These are phyloP conservation scores for Diplocarpon rosae DNA, from an alignment of 2,329 filamentous ascomycete species.

Conservation along the genomic window DNA sequence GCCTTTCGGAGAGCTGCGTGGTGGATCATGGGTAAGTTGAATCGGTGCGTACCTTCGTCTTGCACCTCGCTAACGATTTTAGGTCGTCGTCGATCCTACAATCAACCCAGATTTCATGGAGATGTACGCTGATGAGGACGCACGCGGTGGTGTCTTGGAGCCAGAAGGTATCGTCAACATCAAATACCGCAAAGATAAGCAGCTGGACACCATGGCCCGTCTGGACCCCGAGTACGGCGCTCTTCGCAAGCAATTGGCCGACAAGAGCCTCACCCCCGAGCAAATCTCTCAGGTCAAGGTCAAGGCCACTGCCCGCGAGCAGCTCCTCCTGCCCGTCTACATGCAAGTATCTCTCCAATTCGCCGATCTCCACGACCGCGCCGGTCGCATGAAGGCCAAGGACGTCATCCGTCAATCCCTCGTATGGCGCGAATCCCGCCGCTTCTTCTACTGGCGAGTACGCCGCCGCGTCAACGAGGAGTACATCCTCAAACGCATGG, in stretches of 20 bases:
- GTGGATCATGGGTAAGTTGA: slow-evolving; percentile 75
- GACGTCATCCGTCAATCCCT: slow-evolving; percentile 76
- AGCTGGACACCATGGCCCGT: slow-evolving; percentile 94
- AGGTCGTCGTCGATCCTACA: slow-evolving; percentile 93
- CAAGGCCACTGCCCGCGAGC: slow-evolving; percentile 77
- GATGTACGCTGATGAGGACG: slow-evolving; percentile 95
- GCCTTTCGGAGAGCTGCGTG: slow-evolving; percentile 89
- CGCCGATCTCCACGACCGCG: slow-evolving; percentile 91
- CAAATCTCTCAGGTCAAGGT: slow-evolving; percentile 69
- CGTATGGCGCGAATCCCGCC: slow-evolving; percentile 77
- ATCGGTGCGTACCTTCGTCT: not conserved
- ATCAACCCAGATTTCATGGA: slow-evolving; percentile 97
- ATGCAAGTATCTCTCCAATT: slow-evolving; percentile 93
- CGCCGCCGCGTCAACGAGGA: slow-evolving; percentile 95
- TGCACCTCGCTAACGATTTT: slow-evolving; percentile 26
- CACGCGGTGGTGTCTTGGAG: slow-evolving; percentile 93
- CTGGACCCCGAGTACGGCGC: slow-evolving; percentile 74
- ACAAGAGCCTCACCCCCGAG: slow-evolving; percentile 57
- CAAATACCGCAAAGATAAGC: slow-evolving; percentile 96
- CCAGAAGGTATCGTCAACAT: slow-evolving; percentile 97
- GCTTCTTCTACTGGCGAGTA: slow-evolving; percentile 99
- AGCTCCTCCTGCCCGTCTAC: slow-evolving; percentile 85
- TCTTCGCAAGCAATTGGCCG: slow-evolving; percentile 66
- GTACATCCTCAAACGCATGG: slow-evolving; percentile 88
- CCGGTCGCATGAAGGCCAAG: slow-evolving; percentile 98